Evolutionary conservation across 108 stramenopile species (phyloP), one percentile per base, ranked within the genome.

Genomic region (Nannochloropsis gaditana): DNA sequence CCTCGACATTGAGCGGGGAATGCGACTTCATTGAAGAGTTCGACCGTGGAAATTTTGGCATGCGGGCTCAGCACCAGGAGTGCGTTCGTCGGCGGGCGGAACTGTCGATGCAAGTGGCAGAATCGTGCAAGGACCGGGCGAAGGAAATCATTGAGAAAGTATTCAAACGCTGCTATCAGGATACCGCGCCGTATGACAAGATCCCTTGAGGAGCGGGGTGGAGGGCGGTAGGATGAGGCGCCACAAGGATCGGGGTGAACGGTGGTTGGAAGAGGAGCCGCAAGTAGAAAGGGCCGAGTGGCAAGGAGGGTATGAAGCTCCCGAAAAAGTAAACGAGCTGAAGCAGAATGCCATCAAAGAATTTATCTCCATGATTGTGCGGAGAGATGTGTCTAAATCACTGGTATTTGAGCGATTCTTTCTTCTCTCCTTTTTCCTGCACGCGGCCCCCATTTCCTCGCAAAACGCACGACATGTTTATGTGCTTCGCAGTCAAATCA

Each of bases 121-220:
- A 45, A n/a, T 47, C 45, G 9, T 43, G 82, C 21, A 15, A 44
- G 31, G 41, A 19, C 6, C 80, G 81, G 87, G 87, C 87, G 42
- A 79, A 44, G 45, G 87, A 87, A 31, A 81, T 80, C 45, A 83
- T 87, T 42, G 82, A 87, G 31, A 83, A 83, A 15, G 87, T 83
- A 9, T 87, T 87, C 80, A 43, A 42, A 44, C 80, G 83, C 43
- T 87, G 87, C 42, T 87, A 83, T 80, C 84, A 87, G 83, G 87
- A 87, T 80, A 87, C 87, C 10, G 83, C 79, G 81, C 87, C 87
- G 43, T 87, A 87, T 80, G 87, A 87, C 84, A 87, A 87, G 83
- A 87, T 84, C 17, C 87, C 87, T 6, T 41, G 59, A 73, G 6
- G 15, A 6, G 1, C 19, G n/a, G 59, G 59, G 59, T n/a, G 15